Conservation (phyloP, 257 asterid genomes). For the Solanum tarapatanum region DNA sequence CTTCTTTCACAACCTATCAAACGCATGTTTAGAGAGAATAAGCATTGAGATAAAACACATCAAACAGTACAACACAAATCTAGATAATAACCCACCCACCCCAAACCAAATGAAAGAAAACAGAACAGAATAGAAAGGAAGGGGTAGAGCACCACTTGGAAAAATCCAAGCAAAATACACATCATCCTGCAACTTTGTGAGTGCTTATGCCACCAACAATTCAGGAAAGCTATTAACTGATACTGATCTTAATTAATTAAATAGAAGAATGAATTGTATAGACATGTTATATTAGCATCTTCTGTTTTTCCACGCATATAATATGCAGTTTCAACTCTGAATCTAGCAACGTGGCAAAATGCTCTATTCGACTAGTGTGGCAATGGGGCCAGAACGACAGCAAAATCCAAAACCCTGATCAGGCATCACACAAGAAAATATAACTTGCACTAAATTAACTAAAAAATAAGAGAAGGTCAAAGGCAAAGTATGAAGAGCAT, state of each 20-base stretch:
- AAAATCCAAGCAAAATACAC: background rate
- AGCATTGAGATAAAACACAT: background rate
- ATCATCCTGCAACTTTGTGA: background rate
- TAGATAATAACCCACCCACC: background rate
- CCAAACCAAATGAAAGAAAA: background rate
- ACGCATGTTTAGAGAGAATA: background rate
- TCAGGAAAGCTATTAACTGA: background rate
- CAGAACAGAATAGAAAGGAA: background rate
- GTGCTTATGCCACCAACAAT: background rate
- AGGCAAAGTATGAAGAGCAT: background rate
- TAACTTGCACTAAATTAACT: background rate
- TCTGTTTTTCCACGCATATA: background rate
- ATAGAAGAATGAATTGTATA: background rate
- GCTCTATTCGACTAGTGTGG: background rate
- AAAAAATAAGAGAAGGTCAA: background rate
- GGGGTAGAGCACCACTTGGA: background rate
- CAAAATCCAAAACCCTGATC: background rate
- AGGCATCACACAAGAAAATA: background rate
- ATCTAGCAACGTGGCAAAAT: background rate
- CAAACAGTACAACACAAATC: background rate
- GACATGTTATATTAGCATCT: background rate
- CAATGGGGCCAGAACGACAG: background rate
- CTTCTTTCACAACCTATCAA: slow-evolving; percentile 30
- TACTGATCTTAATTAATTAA: background rate
- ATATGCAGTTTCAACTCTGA: background rate